phyloP scores from a whole-genome alignment of 208 protist species.

The Acanthamoeba triangularis region DNA sequence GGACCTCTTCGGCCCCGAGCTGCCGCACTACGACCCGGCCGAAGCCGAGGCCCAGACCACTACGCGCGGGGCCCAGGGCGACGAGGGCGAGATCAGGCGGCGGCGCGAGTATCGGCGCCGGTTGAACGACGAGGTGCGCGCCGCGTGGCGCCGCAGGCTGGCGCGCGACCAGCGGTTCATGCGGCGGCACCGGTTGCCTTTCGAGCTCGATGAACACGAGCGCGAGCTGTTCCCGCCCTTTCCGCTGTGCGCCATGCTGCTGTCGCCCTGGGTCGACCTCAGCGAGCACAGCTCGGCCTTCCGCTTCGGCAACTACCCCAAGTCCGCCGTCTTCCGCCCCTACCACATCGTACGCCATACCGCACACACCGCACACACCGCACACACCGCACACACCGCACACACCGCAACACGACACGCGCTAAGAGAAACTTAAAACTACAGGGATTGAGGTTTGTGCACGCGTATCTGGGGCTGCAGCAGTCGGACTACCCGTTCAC shows the following conservation, averaged over 20 bases:
- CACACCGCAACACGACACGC: too few species aligned
- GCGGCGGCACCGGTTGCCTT: not conserved
- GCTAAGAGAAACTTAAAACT: too few species aligned
- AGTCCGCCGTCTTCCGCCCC: not conserved
- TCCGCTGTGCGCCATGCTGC: constrained; percentile 3
- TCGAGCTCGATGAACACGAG: constrained; percentile 13
- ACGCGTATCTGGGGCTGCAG: constrained; percentile 25
- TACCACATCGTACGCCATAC: not conserved
- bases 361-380: not conserved
- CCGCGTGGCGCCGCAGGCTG: not conserved
- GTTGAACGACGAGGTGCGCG: not conserved
- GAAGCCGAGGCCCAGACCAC: not conserved
- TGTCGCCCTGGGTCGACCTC: constrained; percentile 15
- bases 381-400: not conserved
- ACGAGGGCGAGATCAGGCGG: not conserved
- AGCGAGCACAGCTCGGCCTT: constrained; percentile 35
- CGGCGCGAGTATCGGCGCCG: not conserved
- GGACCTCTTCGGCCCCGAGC: not conserved
- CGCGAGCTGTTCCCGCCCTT: not conserved
- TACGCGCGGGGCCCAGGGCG: too few species aligned
- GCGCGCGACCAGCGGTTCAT: not conserved
- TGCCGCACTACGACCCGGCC: not conserved
- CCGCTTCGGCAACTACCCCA: not conserved
- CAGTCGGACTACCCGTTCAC: not conserved
- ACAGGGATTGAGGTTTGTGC: constrained; percentile 16